phyloP scores from a whole-genome alignment of 768 basidiomycete genomes.

The Calvatia gigantea region DNA sequence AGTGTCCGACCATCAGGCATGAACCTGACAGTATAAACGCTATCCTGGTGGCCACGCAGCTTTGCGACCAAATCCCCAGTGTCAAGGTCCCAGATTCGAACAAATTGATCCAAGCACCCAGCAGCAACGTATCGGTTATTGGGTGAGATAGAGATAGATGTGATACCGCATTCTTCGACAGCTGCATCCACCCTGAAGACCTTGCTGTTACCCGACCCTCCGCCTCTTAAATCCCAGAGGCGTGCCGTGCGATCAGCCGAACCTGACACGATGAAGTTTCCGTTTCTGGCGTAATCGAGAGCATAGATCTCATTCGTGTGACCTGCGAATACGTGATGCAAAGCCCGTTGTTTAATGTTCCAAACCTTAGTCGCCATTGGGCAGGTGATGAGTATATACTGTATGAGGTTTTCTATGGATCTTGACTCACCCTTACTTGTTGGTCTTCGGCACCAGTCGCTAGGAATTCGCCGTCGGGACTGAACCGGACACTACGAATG shows the following conservation, averaged over 20 bases:
- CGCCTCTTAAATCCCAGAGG: constrained; percentile 44
- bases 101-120: constrained; percentile 71
- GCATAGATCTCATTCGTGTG: constrained; percentile 95
- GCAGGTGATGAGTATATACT: constrained; percentile 73
- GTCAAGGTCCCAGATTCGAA: constrained; percentile 76
- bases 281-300: constrained; percentile 87
- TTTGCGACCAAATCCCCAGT: constrained; percentile 69
- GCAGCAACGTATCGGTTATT: constrained; percentile 65
- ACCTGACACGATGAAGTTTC: constrained; percentile 82
- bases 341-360: constrained; percentile 81
- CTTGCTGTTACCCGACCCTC: constrained; percentile 32
- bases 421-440: constrained; percentile 80
- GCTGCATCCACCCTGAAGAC: constrained; percentile 49
- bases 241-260: constrained; percentile 65
- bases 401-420: constrained; percentile 71
- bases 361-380: constrained; percentile 58
- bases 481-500: constrained; percentile 76
- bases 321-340: constrained; percentile 80
- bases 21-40: constrained; percentile 88
- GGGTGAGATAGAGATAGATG: constrained; percentile 76
- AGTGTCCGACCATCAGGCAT: constrained; percentile 89
- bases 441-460: constrained; percentile 97
- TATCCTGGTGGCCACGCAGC: constrained; percentile 75
- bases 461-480: constrained; percentile 87
- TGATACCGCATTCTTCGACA: constrained; percentile 60